A percentile compares a stretch with the other conserved stretches of the same genome.
These are phyloP conservation scores for Nannochloropsis gaditana DNA, from an alignment of 108 stramenopile genomes.

Conservation along the genomic window DNA sequence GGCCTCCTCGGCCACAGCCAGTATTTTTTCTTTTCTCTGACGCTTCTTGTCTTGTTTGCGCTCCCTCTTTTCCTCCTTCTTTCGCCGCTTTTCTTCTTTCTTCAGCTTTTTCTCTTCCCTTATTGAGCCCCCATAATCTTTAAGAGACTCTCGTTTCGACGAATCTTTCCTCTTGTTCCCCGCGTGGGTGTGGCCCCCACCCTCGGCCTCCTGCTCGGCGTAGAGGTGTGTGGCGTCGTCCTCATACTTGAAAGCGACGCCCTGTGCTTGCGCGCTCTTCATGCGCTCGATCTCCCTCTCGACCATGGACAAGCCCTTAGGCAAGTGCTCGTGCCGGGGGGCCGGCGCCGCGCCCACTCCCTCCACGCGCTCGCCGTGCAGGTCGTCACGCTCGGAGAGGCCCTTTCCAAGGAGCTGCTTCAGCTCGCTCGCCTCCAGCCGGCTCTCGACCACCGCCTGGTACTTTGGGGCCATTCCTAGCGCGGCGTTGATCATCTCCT, in stretches of 20 bases:
- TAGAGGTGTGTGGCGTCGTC: background rate
- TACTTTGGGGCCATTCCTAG: constrained; percentile 25
- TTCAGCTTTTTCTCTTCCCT: background rate
- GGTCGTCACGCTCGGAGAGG: background rate
- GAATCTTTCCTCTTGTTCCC: background rate
- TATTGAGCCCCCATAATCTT: background rate
- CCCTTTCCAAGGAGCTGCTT: constrained; percentile 28
- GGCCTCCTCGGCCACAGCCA: constrained; percentile 5
- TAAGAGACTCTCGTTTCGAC: too few relatives aligned
- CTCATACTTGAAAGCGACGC: background rate
- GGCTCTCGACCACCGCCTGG: background rate
- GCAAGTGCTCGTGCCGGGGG: constrained; percentile 30
- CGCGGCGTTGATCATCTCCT: constrained; percentile 34
- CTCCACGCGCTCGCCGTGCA: constrained; percentile 23
- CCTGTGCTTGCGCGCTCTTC: background rate
- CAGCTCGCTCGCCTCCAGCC: constrained; percentile 24
- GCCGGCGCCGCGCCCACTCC: constrained; percentile 35
- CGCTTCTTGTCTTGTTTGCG: background rate
- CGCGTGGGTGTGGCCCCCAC: background rate
- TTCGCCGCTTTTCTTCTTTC: background rate
- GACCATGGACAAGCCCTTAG: constrained; percentile 13
- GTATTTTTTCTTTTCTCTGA: background rate
- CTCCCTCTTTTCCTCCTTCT: background rate
- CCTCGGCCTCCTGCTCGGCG: background rate
- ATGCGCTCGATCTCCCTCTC: constrained; percentile 25